Percentiles rank a stretch among this genome's conserved stretches.
Conservation (phyloP, 1,284 basidiomycete genomes). For the Moesziomyces aphidis region DNA sequence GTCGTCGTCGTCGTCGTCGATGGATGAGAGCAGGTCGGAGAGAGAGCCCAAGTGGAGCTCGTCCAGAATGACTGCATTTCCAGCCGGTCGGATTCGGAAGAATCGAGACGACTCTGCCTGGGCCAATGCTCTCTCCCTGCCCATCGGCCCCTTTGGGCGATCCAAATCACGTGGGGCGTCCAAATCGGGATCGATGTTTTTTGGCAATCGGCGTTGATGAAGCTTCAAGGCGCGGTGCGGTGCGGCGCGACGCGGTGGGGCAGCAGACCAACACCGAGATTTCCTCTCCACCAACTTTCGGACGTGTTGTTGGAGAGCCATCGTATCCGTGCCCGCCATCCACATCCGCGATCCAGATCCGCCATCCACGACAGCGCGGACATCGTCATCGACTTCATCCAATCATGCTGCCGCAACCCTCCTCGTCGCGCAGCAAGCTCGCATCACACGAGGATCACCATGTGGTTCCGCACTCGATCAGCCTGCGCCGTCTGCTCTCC, state of each 20-base stretch:
- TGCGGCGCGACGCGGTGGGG: background rate
- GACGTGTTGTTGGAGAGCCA: background rate
- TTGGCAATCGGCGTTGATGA: background rate
- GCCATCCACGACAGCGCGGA: background rate
- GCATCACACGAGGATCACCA: conserved; percentile 35
- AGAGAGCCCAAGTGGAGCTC: background rate
- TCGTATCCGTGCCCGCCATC: background rate
- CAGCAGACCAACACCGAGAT: background rate
- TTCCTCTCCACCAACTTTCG: background rate
- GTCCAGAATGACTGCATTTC: background rate
- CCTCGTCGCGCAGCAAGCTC: conserved; percentile 38
- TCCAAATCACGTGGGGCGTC: conserved; percentile 28
- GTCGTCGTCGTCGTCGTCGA: no score
- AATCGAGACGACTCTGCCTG: conserved; percentile 3
- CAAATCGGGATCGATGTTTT: background rate
- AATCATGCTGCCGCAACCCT: conserved; percentile 37
- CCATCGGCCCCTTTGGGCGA: conserved; percentile 2
- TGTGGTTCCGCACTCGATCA: conserved; percentile 36
- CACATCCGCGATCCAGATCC: background rate
- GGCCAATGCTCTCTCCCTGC: background rate
- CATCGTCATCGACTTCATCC: background rate
- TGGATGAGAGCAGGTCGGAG: no score
- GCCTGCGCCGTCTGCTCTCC: conserved; percentile 32
- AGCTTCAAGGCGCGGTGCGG: no score
- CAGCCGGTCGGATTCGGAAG: conserved; percentile 42